Evolutionary conservation across 306 rosid genomes (phyloP), one percentile per base, ranked within the genome.

Genomic region (Castanospermum australe): DNA sequence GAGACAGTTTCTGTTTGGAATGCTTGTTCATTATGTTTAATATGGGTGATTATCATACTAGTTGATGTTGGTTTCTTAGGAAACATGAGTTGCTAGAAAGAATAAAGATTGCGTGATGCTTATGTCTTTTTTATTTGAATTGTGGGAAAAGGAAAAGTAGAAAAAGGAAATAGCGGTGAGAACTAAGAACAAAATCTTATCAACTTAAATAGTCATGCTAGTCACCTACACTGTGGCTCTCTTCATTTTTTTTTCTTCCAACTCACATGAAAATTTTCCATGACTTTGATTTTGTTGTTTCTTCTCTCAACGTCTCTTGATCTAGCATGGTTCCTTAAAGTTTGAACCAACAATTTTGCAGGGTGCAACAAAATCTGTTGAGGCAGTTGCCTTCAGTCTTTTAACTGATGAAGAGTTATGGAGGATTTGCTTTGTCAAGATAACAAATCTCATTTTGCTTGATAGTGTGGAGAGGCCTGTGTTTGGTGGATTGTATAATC

Each of bases 401-500:
- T 62, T 86, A 15, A 86, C 96, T 1, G 79, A 74, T 30, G 87
- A 87, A 10, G 99, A 92, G 79, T 75, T 89, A 38, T 88, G 71
- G 0, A 72, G 45, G 80, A 91, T 73, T 18, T 92, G 99, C 28
- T 71, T 75, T 50, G 83, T 86, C 10, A 92, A 87, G 79, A 59
- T 92, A 30, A 85, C 89, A 6, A 84, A 41, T 25, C 81, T 92
- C 12, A 59, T 56, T 20, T 73, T 90, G 57, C 71, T 86, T 5
- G 87, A 89, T 38, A 1, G 13, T 2, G 41, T 87, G 32, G 88
- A 48, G 0, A 77, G 74, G 30, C 96, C 98, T 0, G 84, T 87
- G 9, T 59, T 80, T 6, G 89, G 83, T 20, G 99, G 99, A 17
- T 84, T 93, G 18, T 95, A 95, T 82, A 98, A 95, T 78, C 90